phyloP scores from a whole-genome alignment of 352 stramenopile genomes.

The Phytophthora constricta region DNA sequence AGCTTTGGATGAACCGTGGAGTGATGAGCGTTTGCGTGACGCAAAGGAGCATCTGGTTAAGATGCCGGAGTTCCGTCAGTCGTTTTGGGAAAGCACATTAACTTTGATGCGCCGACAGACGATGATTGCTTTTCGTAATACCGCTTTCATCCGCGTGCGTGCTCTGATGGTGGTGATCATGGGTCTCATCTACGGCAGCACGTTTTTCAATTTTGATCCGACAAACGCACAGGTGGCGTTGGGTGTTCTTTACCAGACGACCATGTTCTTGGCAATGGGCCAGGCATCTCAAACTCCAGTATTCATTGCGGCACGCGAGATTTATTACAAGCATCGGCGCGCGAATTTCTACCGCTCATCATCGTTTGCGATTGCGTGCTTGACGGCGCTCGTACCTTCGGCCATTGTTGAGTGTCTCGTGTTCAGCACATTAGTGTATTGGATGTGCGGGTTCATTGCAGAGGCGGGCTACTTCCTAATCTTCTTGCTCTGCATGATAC shows the following conservation, averaged over 20 bases:
- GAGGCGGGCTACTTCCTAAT: constrained; percentile 19
- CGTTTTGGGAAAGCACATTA: constrained; percentile 60
- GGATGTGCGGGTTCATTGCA: constrained; percentile 75
- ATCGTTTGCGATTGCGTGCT: constrained; percentile 55
- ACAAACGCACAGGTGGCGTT: constrained; percentile 39
- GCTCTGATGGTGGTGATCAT: constrained; percentile 34
- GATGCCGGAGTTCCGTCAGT: constrained; percentile 39
- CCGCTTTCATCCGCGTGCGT: constrained; percentile 26
- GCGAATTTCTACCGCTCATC: constrained; percentile 80
- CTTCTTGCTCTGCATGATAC: constrained; percentile 26
- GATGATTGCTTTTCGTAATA: constrained; percentile 46
- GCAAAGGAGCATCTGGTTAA: constrained; percentile 50
- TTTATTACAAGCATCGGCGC: constrained; percentile 81
- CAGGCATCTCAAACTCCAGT: constrained; percentile 63
- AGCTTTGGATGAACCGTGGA: constrained; percentile 56
- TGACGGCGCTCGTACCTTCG: constrained; percentile 23
- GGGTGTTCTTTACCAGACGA: constrained; percentile 68
- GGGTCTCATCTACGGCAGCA: constrained; percentile 36
- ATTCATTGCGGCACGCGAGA: constrained; percentile 55
- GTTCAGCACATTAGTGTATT: constrained; percentile 90
- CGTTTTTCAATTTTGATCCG: constrained; percentile 37
- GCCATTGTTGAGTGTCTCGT: constrained; percentile 54
- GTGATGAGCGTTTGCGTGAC: constrained; percentile 8
- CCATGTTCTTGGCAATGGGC: constrained; percentile 72
- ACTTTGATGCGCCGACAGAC: constrained; percentile 48